Evolutionary conservation across 1,139 yeast genomes (phyloP).

Genomic region (Magnusiomyces sp.): DNA sequence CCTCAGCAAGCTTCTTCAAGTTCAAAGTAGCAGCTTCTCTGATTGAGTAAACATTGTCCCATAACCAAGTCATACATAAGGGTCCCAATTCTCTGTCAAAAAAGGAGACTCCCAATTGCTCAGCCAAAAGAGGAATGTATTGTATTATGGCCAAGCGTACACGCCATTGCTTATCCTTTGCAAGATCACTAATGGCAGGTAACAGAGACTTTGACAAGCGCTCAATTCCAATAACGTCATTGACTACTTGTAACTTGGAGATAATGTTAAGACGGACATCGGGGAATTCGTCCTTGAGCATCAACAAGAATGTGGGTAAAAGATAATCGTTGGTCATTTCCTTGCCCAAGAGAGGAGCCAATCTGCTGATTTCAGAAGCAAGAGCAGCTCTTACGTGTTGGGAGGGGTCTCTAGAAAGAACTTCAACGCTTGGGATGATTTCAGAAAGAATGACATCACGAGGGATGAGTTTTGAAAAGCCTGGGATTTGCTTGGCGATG

Average conservation of each 20-base stretch:
- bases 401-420: slow-evolving; percentile 80
- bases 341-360: slow-evolving; percentile 81
- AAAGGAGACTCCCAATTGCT: slow-evolving; percentile 86
- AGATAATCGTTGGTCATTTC: slow-evolving; percentile 75
- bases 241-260: slow-evolving; percentile 82
- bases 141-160: slow-evolving; percentile 95
- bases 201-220: slow-evolving; percentile 75
- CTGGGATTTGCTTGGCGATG: slow-evolving; percentile 84
- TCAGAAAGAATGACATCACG: slow-evolving; percentile 51
- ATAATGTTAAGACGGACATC: slow-evolving; percentile 93
- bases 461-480: slow-evolving; percentile 43
- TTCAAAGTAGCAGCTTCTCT: slow-evolving; percentile 93
- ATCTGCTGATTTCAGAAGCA: slow-evolving; percentile 78
- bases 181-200: slow-evolving; percentile 94
- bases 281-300: slow-evolving; percentile 95
- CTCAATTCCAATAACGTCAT: slow-evolving; percentile 90
- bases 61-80: slow-evolving; percentile 90
- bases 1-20: slow-evolving; percentile 67
- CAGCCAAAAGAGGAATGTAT: slow-evolving; percentile 92
- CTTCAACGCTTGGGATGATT: slow-evolving; percentile 76
- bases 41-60: slow-evolving; percentile 96
- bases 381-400: slow-evolving; percentile 90
- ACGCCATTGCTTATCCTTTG: slow-evolving; percentile 96
- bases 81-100: slow-evolving; percentile 88
- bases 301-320: slow-evolving; percentile 79